These are phyloP conservation scores for Beverwykella pulmonaria DNA, from an alignment of 495 filamentous ascomycete genomes.

Conservation along the genomic window DNA sequence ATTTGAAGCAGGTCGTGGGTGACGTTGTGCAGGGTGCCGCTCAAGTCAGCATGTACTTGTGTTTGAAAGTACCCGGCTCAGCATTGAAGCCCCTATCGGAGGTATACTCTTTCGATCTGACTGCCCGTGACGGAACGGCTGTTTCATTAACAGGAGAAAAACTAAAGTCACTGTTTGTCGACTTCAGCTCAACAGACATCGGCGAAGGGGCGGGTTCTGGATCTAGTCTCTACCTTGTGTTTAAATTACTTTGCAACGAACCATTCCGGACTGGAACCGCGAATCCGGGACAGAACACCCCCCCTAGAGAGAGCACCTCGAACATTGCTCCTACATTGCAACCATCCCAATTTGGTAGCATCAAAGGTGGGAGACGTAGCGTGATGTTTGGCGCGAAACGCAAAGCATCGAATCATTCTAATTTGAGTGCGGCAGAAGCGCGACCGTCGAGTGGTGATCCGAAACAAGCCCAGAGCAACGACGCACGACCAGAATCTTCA, in stretches of 20 bases:
- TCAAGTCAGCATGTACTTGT: slow-evolving; percentile 79
- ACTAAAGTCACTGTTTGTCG: slow-evolving; percentile 84
- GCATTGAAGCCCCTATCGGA: slow-evolving; percentile 73
- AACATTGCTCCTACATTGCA: slow-evolving; percentile 40
- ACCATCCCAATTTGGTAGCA: slow-evolving; percentile 49
- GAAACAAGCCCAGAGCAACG: slow-evolving; percentile 20
- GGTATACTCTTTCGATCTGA: slow-evolving; percentile 77
- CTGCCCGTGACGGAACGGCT: slow-evolving; percentile 59
- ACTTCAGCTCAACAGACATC: slow-evolving; percentile 79
- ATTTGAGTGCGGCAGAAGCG: slow-evolving; percentile 51
- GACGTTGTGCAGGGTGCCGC: slow-evolving; percentile 66
- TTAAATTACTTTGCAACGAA: slow-evolving; percentile 70
- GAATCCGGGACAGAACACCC: slow-evolving; percentile 33
- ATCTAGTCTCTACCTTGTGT: slow-evolving; percentile 77
- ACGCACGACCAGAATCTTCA: slow-evolving; percentile 43
- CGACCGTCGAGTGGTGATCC: slow-evolving; percentile 25
- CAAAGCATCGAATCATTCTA: slow-evolving; percentile 46
- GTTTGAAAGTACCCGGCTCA: slow-evolving; percentile 64
- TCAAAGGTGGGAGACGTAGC: slow-evolving; percentile 70
- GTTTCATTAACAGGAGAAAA: slow-evolving; percentile 53
- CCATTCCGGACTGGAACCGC: slow-evolving; percentile 38
- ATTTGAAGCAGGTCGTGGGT: slow-evolving; percentile 77
- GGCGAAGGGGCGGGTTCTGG: slow-evolving; percentile 70
- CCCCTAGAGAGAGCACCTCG: slow-evolving; percentile 48
- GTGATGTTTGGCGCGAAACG: slow-evolving; percentile 72